phyloP scores from a whole-genome alignment of 257 asterid genomes.

The Ballota nigra region DNA sequence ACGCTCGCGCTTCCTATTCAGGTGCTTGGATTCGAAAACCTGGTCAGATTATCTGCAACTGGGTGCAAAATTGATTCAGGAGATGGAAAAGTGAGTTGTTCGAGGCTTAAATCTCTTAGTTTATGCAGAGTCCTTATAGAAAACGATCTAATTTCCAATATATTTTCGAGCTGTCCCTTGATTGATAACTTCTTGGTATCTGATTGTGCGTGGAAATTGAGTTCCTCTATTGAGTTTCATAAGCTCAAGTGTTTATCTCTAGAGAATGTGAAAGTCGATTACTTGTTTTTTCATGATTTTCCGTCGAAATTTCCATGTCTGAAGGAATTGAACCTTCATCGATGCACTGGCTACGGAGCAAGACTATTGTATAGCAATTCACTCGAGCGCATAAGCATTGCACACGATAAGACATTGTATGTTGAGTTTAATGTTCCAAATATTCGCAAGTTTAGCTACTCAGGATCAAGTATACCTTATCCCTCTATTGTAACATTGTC shows the following conservation, averaged over 20 bases:
- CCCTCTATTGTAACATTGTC: not conserved
- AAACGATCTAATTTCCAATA: not conserved
- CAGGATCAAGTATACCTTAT: not conserved
- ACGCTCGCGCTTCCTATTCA: not conserved
- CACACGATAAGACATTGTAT: not conserved
- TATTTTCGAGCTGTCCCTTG: not conserved
- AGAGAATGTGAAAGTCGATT: not conserved
- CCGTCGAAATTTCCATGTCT: not conserved
- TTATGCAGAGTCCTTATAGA: not conserved
- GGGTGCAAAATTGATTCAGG: not conserved
- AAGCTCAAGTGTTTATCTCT: not conserved
- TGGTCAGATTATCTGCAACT: not conserved
- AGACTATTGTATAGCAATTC: not conserved
- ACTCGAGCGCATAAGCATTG: not conserved
- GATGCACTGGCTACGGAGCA: not conserved
- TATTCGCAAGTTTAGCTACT: not conserved
- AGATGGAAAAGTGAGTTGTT: not conserved
- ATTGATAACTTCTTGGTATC: not conserved
- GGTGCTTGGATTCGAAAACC: constrained; percentile 10
- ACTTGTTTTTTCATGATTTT: not conserved
- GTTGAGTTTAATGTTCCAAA: constrained; percentile 16
- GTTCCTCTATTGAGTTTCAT: not conserved
- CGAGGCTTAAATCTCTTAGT: no score
- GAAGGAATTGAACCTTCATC: not conserved
- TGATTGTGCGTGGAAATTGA: not conserved